These are phyloP conservation scores for Miamiensis avidus DNA, from an alignment of 169 alveolate genomes.

Conservation along the genomic window DNA sequence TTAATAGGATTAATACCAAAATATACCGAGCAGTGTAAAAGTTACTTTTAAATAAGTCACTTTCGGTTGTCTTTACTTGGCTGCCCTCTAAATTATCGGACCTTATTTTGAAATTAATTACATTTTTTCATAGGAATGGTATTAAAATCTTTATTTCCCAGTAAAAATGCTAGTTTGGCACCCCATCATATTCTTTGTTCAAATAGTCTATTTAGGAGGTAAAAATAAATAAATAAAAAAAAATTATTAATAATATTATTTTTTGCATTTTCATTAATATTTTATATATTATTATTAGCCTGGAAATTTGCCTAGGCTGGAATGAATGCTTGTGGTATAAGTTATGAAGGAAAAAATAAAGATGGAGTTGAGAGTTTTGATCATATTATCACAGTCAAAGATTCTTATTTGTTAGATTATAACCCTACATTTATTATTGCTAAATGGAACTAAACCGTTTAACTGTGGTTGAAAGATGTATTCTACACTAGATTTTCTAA, in stretches of 20 bases:
- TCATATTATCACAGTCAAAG: background rate
- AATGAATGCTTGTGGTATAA: constrained; percentile 17
- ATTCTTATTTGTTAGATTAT: background rate
- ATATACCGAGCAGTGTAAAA: background rate
- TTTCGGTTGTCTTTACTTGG: background rate
- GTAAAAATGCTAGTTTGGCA: background rate
- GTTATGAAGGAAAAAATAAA: background rate
- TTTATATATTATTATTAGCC: background rate
- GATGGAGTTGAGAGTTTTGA: background rate
- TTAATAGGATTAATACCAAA: background rate
- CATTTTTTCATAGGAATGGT: background rate
- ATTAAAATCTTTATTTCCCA: background rate
- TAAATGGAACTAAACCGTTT: constrained; percentile 22
- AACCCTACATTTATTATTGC: background rate
- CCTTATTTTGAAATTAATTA: background rate
- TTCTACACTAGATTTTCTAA: constrained; percentile 3
- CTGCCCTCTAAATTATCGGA: background rate
- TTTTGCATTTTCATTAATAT: too few relatives aligned
- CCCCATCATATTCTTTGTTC: background rate
- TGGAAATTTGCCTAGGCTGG: constrained; percentile 27
- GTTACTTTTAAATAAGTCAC: constrained; percentile 1
- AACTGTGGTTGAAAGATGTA: constrained; percentile 15
- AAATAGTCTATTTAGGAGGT: constrained; percentile 2
- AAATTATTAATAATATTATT: background rate
- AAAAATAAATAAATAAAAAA: background rate